Percentiles rank a stretch among this genome's conserved stretches.
These are phyloP conservation scores for Alnus rubra DNA, from an alignment of 306 rosid genomes.

Conservation along the genomic window DNA sequence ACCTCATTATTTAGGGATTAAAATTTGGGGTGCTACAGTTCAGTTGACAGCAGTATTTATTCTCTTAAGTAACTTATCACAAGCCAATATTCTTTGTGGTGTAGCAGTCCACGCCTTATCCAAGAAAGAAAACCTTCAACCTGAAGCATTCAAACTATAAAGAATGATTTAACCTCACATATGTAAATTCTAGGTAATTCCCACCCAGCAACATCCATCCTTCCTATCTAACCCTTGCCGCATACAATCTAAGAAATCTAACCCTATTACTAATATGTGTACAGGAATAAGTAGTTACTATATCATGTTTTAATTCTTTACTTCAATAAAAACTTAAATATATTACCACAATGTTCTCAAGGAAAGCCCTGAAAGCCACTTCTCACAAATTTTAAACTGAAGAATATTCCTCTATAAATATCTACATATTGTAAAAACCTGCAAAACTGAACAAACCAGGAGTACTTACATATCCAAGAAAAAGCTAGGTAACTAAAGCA, in stretches of 20 bases:
- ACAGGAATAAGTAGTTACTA: neutral
- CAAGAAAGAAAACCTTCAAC: neutral
- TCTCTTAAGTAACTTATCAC: too few species aligned
- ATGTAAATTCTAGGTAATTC: neutral
- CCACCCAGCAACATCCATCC: neutral
- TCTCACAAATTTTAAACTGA: neutral
- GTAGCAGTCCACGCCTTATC: neutral
- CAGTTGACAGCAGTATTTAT: too few species aligned
- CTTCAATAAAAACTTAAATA: neutral
- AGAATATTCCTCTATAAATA: neutral
- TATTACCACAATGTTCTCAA: neutral
- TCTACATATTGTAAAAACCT: neutral
- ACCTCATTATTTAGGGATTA: too few species aligned
- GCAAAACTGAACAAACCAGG: neutral
- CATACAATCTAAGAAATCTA: neutral
- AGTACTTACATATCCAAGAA: neutral
- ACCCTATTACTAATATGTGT: neutral
- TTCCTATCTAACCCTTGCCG: neutral
- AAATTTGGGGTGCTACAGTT: too few species aligned
- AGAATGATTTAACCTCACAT: neutral
- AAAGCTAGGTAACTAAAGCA: neutral
- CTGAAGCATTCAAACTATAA: slow-evolving; percentile 2
- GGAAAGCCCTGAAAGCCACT: neutral
- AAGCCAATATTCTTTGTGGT: neutral
- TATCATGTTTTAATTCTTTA: neutral